Percentiles rank a stretch among this genome's conserved stretches.
phyloP scores from a whole-genome alignment of 1,284 basidiomycete genomes.

The Pulveroboletus sp. region DNA sequence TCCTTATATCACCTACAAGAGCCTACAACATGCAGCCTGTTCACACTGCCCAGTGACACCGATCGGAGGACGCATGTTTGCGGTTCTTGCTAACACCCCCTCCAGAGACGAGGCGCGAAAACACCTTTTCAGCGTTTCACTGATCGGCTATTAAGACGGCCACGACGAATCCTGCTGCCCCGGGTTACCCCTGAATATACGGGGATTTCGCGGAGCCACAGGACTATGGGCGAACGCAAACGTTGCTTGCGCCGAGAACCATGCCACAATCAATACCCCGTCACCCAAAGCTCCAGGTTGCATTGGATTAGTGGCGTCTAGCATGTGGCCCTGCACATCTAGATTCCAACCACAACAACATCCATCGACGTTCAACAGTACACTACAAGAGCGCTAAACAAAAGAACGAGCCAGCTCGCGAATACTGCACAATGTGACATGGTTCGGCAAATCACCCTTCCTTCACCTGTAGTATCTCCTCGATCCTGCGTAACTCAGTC shows the following conservation, averaged over 20 bases:
- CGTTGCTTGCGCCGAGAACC: not conserved
- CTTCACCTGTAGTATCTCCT: slow-evolving; percentile 36
- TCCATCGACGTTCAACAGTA: slow-evolving; percentile 11
- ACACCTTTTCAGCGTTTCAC: slow-evolving; percentile 23
- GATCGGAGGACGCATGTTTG: slow-evolving; percentile 19
- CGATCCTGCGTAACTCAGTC: slow-evolving; percentile 37
- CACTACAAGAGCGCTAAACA: slow-evolving; percentile 7
- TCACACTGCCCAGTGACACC: slow-evolving; percentile 19
- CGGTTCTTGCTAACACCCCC: slow-evolving; percentile 6
- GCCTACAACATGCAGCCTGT: slow-evolving; percentile 10
- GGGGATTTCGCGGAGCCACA: slow-evolving; percentile 21
- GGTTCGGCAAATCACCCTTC: slow-evolving; percentile 26
- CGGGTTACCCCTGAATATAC: slow-evolving; percentile 16
- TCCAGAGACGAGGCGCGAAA: slow-evolving; percentile 4
- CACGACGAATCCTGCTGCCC: slow-evolving; percentile 33
- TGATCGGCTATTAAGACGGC: slow-evolving; percentile 32
- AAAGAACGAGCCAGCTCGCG: slow-evolving; percentile 29
- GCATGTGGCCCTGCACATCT: slow-evolving; percentile 9
- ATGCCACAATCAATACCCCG: slow-evolving; percentile 10
- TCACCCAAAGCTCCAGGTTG: slow-evolving; percentile 3
- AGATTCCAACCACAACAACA: slow-evolving; percentile 20
- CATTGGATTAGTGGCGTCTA: slow-evolving; percentile 3
- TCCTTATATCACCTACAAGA: slow-evolving; percentile 22
- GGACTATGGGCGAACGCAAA: slow-evolving; percentile 4
- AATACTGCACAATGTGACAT: slow-evolving; percentile 29